Conservation (phyloP, 2,329 filamentous ascomycete genomes). For the Colletotrichum filicis region DNA sequence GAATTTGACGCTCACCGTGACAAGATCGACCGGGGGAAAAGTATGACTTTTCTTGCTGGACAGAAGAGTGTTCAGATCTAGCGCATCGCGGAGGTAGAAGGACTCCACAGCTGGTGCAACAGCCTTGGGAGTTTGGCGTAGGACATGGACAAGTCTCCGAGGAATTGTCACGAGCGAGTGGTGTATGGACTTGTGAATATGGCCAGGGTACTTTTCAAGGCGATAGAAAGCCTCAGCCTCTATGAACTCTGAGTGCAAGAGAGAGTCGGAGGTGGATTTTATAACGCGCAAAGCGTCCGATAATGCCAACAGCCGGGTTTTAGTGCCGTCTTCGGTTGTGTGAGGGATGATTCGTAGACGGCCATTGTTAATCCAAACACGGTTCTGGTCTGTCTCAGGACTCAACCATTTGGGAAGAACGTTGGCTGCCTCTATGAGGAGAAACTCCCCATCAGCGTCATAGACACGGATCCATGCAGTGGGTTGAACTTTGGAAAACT, state of each 20-base stretch:
- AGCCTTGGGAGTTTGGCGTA: conserved; percentile 79
- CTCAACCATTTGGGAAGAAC: conserved; percentile 90
- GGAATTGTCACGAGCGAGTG: conserved; percentile 79
- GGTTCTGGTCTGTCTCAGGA: conserved; percentile 87
- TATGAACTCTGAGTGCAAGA: conserved; percentile 79
- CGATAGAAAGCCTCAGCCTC: conserved; percentile 94
- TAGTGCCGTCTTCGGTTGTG: conserved; percentile 49
- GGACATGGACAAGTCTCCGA: conserved; percentile 81
- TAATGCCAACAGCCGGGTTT: conserved; percentile 62
- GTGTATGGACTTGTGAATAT: conserved; percentile 82
- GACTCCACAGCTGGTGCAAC: conserved; percentile 88
- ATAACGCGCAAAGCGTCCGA: conserved; percentile 73
- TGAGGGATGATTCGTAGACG: conserved; percentile 79
- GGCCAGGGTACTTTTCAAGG: conserved; percentile 82
- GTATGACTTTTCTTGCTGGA: conserved; percentile 62
- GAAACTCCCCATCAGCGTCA: conserved; percentile 94
- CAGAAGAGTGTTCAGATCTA: conserved; percentile 76
- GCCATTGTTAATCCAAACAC: conserved; percentile 88
- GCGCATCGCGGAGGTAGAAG: conserved; percentile 90
- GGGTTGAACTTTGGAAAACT: conserved; percentile 78
- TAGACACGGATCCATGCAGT: conserved; percentile 84
- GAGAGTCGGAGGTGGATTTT: conserved; percentile 60
- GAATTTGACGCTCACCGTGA: conserved; percentile 82
- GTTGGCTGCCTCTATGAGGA: conserved; percentile 93
- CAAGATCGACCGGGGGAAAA: conserved; percentile 83